phyloP scores from a whole-genome alignment of 2,329 filamentous ascomycete species.

The Neurospora sp. region DNA sequence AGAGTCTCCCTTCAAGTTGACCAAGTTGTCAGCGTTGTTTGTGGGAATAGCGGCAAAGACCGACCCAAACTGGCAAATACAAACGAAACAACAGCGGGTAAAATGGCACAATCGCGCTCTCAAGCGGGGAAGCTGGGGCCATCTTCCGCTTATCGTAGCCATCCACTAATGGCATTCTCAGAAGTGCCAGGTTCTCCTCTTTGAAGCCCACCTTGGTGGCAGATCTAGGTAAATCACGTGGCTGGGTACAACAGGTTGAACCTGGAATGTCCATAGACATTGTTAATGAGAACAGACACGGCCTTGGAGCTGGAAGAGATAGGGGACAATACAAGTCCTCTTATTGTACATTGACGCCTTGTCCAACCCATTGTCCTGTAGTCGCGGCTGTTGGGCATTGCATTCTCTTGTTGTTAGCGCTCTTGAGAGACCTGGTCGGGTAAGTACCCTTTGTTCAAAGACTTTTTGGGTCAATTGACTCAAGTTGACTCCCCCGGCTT shows the following conservation, averaged over 20 bases:
- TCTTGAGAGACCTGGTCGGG: background rate
- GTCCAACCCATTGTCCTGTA: conserved; percentile 2
- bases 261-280: background rate
- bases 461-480: background rate
- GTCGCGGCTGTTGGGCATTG: background rate
- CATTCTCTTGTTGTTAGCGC: background rate
- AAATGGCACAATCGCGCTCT: background rate
- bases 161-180: background rate
- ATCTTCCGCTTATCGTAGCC: background rate
- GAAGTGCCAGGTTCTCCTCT: background rate
- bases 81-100: background rate
- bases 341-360: conserved; percentile 18
- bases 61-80: background rate
- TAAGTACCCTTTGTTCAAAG: background rate
- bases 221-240: conserved; percentile 15
- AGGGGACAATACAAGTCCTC: conserved; percentile 8
- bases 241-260: conserved; percentile 8
- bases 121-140: background rate
- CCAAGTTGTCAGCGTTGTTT: background rate
- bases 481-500: background rate
- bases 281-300: conserved; percentile 7
- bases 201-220: background rate
- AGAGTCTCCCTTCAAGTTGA: background rate
- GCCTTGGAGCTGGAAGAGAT: conserved; percentile 6
- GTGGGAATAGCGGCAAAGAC: background rate